These are phyloP conservation scores for Neckera pumila DNA, from an alignment of 225 moss, liverwort and hornwort genomes.

Conservation along the genomic window DNA sequence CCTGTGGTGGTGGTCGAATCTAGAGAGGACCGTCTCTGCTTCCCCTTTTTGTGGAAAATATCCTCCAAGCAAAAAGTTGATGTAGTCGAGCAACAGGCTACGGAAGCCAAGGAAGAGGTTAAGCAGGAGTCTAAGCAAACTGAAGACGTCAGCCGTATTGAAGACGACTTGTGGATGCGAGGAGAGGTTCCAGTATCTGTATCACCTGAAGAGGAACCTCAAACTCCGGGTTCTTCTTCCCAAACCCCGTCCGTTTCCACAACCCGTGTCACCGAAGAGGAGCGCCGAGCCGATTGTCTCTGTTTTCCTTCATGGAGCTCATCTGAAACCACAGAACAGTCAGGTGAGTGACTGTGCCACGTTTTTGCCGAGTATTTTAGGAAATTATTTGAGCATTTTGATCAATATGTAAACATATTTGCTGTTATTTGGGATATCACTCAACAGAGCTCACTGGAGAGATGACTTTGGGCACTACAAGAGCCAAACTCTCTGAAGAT, in stretches of 20 bases:
- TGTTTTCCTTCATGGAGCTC: conserved; percentile 37
- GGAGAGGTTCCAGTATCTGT: conserved; percentile 18
- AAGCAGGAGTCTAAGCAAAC: not conserved
- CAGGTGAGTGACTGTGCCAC: conserved; percentile 9
- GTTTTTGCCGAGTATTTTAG: not conserved
- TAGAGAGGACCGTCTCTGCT: conserved; percentile 45
- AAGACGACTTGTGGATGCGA: conserved; percentile 21
- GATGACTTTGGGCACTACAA: not conserved
- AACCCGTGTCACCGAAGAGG: conserved; percentile 2
- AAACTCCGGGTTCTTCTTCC: not conserved
- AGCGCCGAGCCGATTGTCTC: conserved; percentile 29
- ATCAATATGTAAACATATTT: not conserved
- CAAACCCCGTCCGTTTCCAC: not conserved
- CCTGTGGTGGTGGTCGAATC: conserved; percentile 46
- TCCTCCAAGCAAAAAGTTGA: not conserved
- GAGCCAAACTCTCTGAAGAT: not conserved
- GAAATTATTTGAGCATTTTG: not conserved
- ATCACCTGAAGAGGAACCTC: conserved; percentile 5
- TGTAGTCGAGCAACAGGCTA: not conserved
- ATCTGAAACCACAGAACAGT: conserved; percentile 2
- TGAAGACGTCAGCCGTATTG: conserved; percentile 2
- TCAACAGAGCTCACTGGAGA: not conserved
- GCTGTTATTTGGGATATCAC: not conserved
- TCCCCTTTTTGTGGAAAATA: conserved; percentile 41
- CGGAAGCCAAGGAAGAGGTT: not conserved